A percentile compares a stretch with the other conserved stretches of the same genome.
These are phyloP conservation scores for Lentinula lateritia DNA, from an alignment of 768 basidiomycete genomes.

Conservation along the genomic window DNA sequence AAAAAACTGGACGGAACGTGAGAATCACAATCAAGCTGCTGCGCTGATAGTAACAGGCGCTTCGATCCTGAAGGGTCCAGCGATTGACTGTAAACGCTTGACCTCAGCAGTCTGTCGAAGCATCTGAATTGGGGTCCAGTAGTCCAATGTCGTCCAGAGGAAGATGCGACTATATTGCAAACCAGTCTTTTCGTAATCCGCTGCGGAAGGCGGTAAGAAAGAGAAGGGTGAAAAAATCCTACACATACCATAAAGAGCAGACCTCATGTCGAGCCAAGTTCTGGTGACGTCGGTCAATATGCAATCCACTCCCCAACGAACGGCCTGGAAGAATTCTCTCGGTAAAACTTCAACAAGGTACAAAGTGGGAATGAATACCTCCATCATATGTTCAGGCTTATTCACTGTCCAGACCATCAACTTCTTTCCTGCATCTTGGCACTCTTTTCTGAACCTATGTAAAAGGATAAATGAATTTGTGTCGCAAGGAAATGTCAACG, in stretches of 20 bases:
- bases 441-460: conserved; percentile 83
- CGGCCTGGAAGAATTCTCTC: conserved; percentile 42
- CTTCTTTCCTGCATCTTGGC: conserved; percentile 72
- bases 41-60: conserved; percentile 3
- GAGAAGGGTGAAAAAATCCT: not conserved
- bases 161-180: conserved; percentile 62
- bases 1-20: not conserved
- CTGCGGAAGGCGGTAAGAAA: conserved; percentile 23
- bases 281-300: conserved; percentile 75
- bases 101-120: conserved; percentile 21
- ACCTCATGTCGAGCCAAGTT: conserved; percentile 61
- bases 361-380: conserved; percentile 39
- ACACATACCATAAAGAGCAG: conserved; percentile 47
- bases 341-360: not conserved
- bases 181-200: conserved; percentile 61
- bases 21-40: not conserved
- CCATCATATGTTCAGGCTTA: conserved; percentile 82
- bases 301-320: conserved; percentile 72
- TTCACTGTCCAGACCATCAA: conserved; percentile 98
- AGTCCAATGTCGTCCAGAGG: conserved; percentile 64
- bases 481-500: not conserved
- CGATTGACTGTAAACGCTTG: conserved; percentile 39
- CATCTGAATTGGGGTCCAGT: conserved; percentile 47
- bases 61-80: conserved; percentile 46
- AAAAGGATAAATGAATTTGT: conserved; percentile 3